Base-by-base conservation (phyloP, 2,329 filamentous ascomycete genomes). In the Cercospora beticola region DNA sequence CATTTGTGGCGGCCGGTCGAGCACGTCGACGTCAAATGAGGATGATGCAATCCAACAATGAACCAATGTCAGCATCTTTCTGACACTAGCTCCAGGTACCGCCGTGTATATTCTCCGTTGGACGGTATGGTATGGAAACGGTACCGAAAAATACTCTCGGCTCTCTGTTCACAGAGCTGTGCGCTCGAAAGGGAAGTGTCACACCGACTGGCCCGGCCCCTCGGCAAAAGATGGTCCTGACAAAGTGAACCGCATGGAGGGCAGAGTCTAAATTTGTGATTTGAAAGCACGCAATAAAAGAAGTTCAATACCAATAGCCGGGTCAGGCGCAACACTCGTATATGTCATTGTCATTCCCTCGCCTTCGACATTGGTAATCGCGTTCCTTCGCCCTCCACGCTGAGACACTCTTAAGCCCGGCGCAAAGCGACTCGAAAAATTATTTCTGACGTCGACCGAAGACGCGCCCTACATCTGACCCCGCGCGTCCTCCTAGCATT, bases 351-450 rank as follows among this genome's bases (percentile, higher is more conserved):
- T 58, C 54, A 28, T 64, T 56, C 61, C 40, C 46, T 43, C 21
- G 26, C 61, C 43, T 54, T 54, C 61, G 40, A 64, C 40, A 52
- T 64, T 64, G 61, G 61, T 64, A 43, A 64, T 64, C 61, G 23
- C 7, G n/a, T 23, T 52, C 18, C 18, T 52, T 21, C 18, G 18
- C 46, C 10, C 18, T 52, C 46, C 36, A 43, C 16, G 46, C 46
- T 26, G 46, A 52, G 18, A 52, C 18, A 52, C 21, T 52, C 46
- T 52, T 36, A 21, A 46, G 14, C 14, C 54, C 54, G 54, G 14
- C 54, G 28, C 54, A 58, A 58, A 58, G 54, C 54, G 54, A n/a
- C 30, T 58, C 54, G 54, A 18, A 58, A 58, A 58, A 58, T 58
- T 33, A 33, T 58, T 33, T 16, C 54, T 58, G 54, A 33, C 30